These are phyloP conservation scores for Blastobotrys serpentis DNA, from an alignment of 1,139 yeast species.

Conservation along the genomic window DNA sequence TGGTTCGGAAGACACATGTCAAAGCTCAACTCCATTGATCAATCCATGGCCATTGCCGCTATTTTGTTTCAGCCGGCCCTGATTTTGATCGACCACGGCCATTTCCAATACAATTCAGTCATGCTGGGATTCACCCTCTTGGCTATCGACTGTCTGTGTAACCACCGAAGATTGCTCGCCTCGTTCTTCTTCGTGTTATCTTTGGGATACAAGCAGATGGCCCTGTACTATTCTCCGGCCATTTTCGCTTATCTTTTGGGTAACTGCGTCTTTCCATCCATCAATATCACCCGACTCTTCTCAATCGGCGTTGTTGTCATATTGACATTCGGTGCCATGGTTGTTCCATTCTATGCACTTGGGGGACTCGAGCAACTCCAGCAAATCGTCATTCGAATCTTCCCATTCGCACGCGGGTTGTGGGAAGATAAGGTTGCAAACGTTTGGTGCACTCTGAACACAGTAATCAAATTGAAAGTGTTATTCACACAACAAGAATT, in stretches of 20 bases:
- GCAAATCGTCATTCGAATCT: conserved; percentile 61
- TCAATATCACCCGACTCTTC: conserved; percentile 49
- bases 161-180: conserved; percentile 62
- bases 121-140: conserved; percentile 85
- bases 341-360: conserved; percentile 60
- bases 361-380: conserved; percentile 41
- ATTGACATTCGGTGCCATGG: conserved; percentile 49
- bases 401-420: conserved; percentile 91
- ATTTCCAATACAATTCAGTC: conserved; percentile 90
- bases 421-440: conserved; percentile 98
- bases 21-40: conserved; percentile 56
- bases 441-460: conserved; percentile 91
- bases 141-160: conserved; percentile 61
- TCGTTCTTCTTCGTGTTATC: conserved; percentile 79
- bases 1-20: conserved; percentile 54
- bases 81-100: conserved; percentile 91
- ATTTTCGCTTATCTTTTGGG: conserved; percentile 75
- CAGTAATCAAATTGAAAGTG: conserved; percentile 65
- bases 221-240: conserved; percentile 86
- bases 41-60: conserved; percentile 69
- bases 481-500: conserved; percentile 57
- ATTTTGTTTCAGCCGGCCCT: conserved; percentile 76
- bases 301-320: conserved; percentile 65
- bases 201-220: conserved; percentile 91
- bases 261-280: conserved; percentile 40